These are phyloP conservation scores for Ambrosiella beaveri DNA, from an alignment of 2,329 filamentous ascomycete genomes.

Conservation along the genomic window DNA sequence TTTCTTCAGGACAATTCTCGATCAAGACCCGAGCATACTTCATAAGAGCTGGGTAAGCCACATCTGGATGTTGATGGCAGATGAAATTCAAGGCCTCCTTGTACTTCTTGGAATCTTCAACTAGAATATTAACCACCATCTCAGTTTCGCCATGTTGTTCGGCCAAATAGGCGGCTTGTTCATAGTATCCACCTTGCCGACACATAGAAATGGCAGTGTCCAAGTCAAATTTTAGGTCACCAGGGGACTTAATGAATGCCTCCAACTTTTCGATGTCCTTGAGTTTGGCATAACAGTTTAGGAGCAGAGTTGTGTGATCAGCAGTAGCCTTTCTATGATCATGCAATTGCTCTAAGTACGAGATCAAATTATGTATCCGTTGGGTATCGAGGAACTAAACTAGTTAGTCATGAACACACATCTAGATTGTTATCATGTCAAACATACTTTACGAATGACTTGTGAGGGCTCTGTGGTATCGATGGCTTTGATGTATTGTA, in stretches of 20 bases:
- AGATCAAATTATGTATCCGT: constrained; percentile 90
- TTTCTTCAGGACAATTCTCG: constrained; percentile 65
- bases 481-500: constrained; percentile 90
- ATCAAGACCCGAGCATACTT: constrained; percentile 87
- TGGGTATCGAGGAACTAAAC: constrained; percentile 80
- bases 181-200: constrained; percentile 87
- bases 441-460: constrained; percentile 67
- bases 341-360: constrained; percentile 90
- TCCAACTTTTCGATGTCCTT: constrained; percentile 96
- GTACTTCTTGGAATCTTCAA: constrained; percentile 88
- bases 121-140: constrained; percentile 83
- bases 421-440: not conserved
- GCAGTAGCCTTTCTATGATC: constrained; percentile 84
- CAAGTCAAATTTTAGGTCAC: constrained; percentile 86
- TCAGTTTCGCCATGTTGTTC: constrained; percentile 89
- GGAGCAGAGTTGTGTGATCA: constrained; percentile 81
- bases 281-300: constrained; percentile 95
- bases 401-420: constrained; percentile 17
- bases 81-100: constrained; percentile 80
- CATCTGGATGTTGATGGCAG: constrained; percentile 64
- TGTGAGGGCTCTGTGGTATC: constrained; percentile 93
- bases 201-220: constrained; percentile 98
- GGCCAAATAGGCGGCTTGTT: constrained; percentile 89
- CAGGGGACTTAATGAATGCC: constrained; percentile 88
- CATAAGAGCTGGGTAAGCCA: constrained; percentile 76